These are phyloP conservation scores for Penicillium janthinellum DNA, from an alignment of 2,329 filamentous ascomycete species.

Conservation along the genomic window DNA sequence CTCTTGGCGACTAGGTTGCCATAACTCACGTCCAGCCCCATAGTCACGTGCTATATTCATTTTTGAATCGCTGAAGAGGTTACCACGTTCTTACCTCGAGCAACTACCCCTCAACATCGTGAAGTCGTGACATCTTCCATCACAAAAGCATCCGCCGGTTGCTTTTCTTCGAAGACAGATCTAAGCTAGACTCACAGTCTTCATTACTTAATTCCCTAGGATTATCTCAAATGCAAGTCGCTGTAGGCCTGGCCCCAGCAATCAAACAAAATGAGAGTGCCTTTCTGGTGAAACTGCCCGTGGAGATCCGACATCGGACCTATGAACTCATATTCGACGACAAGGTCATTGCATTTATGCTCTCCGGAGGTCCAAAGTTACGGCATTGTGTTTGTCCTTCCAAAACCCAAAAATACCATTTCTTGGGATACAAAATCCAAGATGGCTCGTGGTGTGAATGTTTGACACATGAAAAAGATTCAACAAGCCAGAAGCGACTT, in stretches of 20 bases:
- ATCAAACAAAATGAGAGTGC: background rate
- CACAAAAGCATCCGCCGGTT: background rate
- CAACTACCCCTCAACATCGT: background rate
- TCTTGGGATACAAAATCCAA: background rate
- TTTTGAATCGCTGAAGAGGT: background rate
- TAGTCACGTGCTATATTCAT: background rate
- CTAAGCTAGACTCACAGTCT: background rate
- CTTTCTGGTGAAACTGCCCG: background rate
- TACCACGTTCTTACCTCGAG: background rate
- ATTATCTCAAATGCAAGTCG: background rate
- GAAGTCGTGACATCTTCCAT: background rate
- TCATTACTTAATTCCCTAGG: background rate
- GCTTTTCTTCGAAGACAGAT: background rate
- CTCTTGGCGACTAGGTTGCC: background rate
- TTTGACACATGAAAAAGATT: background rate
- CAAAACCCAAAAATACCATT: background rate
- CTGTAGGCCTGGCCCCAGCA: background rate
- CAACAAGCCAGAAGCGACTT: background rate
- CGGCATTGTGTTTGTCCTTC: background rate
- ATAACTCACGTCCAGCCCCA: background rate
- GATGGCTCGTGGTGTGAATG: background rate
- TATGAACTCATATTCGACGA: conserved; percentile 19
- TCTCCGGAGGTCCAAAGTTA: background rate
- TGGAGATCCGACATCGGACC: conserved; percentile 28
- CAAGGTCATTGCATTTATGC: background rate